A percentile compares a stretch with the other conserved stretches of the same genome.
Evolutionary conservation across 345 rosid genomes (phyloP).

Genomic region (Viola odorata): DNA sequence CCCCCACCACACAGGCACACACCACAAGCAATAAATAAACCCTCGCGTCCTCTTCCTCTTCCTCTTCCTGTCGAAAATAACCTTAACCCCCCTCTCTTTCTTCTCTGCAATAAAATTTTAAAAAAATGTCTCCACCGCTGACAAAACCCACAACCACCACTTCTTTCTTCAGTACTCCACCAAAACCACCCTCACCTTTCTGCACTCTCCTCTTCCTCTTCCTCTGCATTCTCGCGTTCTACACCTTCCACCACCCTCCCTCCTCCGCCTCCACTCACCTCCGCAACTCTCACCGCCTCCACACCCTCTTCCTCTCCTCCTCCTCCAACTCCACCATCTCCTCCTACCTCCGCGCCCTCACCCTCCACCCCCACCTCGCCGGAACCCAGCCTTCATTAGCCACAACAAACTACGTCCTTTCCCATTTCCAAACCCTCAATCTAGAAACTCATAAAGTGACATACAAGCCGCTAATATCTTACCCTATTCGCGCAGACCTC

Average conservation of each 20-base stretch:
- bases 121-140: conserved; percentile 40
- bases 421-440: conserved; percentile 55
- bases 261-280: conserved; percentile 12
- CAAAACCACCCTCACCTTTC: conserved; percentile 42
- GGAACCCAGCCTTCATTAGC: conserved; percentile 61
- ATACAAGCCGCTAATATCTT: conserved; percentile 63
- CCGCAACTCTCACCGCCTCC: conserved; percentile 38
- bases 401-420: conserved; percentile 44
- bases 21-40: too few species aligned
- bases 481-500: conserved; percentile 52
- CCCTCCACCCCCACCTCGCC: conserved; percentile 76
- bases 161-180: conserved; percentile 14
- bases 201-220: conserved; percentile 42
- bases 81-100: conserved; percentile 1
- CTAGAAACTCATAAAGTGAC: conserved; percentile 48
- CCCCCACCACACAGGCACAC: too few species aligned
- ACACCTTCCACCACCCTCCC: conserved; percentile 39
- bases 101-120: not conserved
- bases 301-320: conserved; percentile 54
- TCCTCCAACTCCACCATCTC: conserved; percentile 65
- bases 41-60: too few species aligned
- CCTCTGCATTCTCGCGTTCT: conserved; percentile 51
- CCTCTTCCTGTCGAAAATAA: too few species aligned
- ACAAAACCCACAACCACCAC: conserved; percentile 22
- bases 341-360: conserved; percentile 74